phyloP scores from a whole-genome alignment of 495 filamentous ascomycete genomes.

The Penicillium cinerascens region DNA sequence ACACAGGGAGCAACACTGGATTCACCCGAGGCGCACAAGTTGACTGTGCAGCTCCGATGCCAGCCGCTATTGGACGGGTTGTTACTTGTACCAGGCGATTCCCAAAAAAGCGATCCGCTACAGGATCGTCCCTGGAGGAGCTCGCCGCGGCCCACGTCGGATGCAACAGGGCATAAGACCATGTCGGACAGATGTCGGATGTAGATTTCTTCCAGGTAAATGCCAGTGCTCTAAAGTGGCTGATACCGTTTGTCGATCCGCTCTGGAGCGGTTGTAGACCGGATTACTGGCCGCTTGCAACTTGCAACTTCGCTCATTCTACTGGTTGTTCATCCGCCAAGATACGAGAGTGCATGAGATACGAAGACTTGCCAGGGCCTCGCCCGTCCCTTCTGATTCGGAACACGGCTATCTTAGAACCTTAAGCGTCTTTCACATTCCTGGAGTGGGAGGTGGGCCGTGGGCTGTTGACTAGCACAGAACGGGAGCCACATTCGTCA shows the following conservation, averaged over 20 bases:
- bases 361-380: not conserved
- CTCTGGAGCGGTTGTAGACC: not conserved
- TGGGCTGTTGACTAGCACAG: not conserved
- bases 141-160: slow-evolving; percentile 4
- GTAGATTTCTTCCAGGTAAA: slow-evolving; percentile 1
- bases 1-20: slow-evolving; percentile 12
- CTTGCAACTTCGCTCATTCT: not conserved
- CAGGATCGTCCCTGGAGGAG: slow-evolving; percentile 1
- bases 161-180: slow-evolving; percentile 13
- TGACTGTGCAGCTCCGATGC: slow-evolving; percentile 9
- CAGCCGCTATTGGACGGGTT: not conserved
- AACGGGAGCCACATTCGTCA: slow-evolving; percentile 8
- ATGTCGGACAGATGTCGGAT: slow-evolving; percentile 1
- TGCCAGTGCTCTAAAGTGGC: not conserved
- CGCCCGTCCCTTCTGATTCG: not conserved
- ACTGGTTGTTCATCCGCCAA: not conserved
- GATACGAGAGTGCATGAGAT: not conserved
- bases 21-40: slow-evolving; percentile 3
- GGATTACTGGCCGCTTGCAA: not conserved
- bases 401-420: not conserved
- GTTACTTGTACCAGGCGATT: not conserved
- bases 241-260: not conserved
- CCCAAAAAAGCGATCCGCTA: not conserved
- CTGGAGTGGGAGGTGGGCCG: no score
- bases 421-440: not conserved